Base-by-base conservation (phyloP, 169 alveolate species). In the Plasmodium berghei region DNA sequence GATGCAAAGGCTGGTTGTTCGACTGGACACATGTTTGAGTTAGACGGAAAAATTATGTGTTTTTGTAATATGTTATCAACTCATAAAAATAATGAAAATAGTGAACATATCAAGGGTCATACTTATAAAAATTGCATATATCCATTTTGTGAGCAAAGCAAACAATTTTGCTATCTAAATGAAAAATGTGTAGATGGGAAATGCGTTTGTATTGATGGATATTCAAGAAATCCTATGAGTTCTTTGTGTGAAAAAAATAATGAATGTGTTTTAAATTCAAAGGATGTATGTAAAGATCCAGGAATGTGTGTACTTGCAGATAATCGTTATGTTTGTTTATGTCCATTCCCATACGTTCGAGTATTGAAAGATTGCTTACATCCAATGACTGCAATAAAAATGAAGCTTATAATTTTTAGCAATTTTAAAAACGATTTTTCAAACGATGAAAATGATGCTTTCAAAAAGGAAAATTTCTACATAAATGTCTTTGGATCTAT, bases 201-300 rank as follows among this genome's bases (percentile, higher is more conserved):
- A 61, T 86, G 91, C 48, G 87, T 70, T 40, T 86, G 91, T 20
- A 69, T 86, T 72, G 70, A 66, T 1, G 91, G 91, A 2, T 86
- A 86, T 52, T 69, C 74, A 58, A 86, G 91, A 70, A 69, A 86
- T 71, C 91, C 91, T 1, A 86, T 86, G 87, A 86, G 91, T 70
- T 70, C 64, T 42, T 34, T 86, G 22, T 86, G 91, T 40, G 91
- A 86, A 61, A 56, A 86, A 70, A 70, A 70, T 61, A 86, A 86
- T 55, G 91, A 86, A 63, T 86, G 91, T 54, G 26, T 86, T 40
- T 5, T 70, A 59, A 22, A 54, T 24, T 42, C 67, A 20, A 45
- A 55, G n/a, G 24, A 55, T 24, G 70, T 49, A 6, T 86, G 91
- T 64, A 58, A 86, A 58, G 67, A 45, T 10, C 91, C 91, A 1